Evolutionary conservation across 2,329 filamentous ascomycete species (phyloP), one percentile per base, ranked within the genome.

Genomic region (Aspergillus sp.): DNA sequence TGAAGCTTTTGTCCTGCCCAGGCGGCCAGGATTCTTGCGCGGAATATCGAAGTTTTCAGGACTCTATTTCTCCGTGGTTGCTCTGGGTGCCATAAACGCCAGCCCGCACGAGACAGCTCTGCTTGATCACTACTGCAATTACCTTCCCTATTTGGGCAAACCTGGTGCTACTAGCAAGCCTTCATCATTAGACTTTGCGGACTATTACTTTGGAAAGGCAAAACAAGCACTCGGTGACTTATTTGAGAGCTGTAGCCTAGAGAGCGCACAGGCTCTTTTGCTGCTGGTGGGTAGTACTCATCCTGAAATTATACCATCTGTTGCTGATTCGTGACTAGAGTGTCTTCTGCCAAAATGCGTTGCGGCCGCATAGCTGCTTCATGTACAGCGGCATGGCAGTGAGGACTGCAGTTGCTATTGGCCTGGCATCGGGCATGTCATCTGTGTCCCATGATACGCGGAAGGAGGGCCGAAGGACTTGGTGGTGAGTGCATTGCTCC

Each of bases 341-440:
- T 30, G 62, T 74, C 10, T 75, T 71, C 52, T 74, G 70, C 45
- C 73, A 75, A 56, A 71, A 75, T 56, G 71, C 73, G 5, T 48
- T 75, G 21, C 71, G 72, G 28, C 72, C 72, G 9, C 73, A 76
- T 63, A 70, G 68, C 57, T 74, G 72, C 59, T 74, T 72, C 62
- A 71, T 75, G 69, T 73, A 74, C 57, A 74, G 70, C 56, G 73
- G 73, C 3, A 74, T 73, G 70, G 72, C 73, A 51, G 70, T 71
- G 4, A 63, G 73, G 30, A 73, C 72, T 17, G 73, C 73, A 3
- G 64, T 73, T 2, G 73, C 72, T 10, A 74, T 76, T 55, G 73
- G 73, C 4, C 63, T 74, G 5, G 69, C 72, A 3, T 71, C 67
- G 8, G 65, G 68, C 21, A 64, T 70, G 61, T 63, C 65, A 15